These are phyloP conservation scores for Venturia pyrina DNA, from an alignment of 2,329 filamentous ascomycete genomes.

Conservation along the genomic window DNA sequence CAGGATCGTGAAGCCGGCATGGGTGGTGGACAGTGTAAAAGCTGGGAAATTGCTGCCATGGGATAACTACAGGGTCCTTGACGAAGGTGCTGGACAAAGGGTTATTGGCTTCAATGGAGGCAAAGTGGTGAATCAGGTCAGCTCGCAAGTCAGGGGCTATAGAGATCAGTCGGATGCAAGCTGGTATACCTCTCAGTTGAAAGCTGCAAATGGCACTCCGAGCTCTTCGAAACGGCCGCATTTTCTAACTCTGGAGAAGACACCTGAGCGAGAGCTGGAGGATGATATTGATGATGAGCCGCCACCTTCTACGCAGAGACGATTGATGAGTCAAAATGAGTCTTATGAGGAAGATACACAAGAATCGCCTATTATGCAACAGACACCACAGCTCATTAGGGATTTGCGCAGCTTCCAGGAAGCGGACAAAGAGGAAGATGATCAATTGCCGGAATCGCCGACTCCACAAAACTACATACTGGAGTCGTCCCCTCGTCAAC, in stretches of 20 bases:
- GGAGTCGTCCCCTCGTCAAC: not conserved
- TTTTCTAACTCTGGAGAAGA: conserved; percentile 17
- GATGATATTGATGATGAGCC: conserved; percentile 22
- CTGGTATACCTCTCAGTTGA: conserved; percentile 71
- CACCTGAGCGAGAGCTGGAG: conserved; percentile 14
- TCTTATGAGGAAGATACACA: not conserved
- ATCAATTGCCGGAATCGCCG: not conserved
- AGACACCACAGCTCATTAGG: conserved; percentile 6
- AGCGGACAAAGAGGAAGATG: not conserved
- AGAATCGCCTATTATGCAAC: not conserved
- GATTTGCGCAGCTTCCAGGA: not conserved
- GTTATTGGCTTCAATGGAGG: conserved; percentile 56
- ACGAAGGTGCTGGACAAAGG: conserved; percentile 75
- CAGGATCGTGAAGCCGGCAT: conserved; percentile 86
- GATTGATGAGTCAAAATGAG: conserved; percentile 20
- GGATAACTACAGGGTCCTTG: conserved; percentile 73
- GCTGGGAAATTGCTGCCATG: conserved; percentile 77
- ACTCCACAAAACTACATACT: conserved; percentile 2
- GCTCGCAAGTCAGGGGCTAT: conserved; percentile 54
- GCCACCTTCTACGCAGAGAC: conserved; percentile 14
- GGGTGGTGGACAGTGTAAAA: conserved; percentile 82
- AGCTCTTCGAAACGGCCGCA: conserved; percentile 18
- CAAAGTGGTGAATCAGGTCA: conserved; percentile 56
- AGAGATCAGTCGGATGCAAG: conserved; percentile 70
- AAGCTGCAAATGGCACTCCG: conserved; percentile 21